phyloP scores from a whole-genome alignment of 257 asterid genomes.

The Coffea eugenioides region DNA sequence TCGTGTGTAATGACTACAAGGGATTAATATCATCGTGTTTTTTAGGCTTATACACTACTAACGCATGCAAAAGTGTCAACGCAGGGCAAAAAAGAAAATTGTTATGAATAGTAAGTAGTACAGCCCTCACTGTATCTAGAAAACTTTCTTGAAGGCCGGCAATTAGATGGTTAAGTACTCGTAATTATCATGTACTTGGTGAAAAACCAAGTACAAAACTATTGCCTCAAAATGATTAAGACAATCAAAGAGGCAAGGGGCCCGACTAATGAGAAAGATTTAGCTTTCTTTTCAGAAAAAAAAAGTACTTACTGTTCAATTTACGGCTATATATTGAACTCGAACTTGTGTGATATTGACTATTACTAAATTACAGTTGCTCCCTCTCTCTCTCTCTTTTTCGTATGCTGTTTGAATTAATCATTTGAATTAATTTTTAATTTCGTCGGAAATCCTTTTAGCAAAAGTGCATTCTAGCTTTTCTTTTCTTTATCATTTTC shows the following conservation, averaged over 20 bases:
- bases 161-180: not conserved
- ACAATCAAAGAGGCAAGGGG: no score
- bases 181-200: not conserved
- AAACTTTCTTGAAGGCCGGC: not conserved
- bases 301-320: not conserved
- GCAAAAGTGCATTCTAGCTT: not conserved
- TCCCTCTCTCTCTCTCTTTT: no score
- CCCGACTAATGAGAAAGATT: not conserved
- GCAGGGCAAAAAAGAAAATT: no score
- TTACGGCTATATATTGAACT: not conserved
- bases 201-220: slow-evolving; percentile 2
- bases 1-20: not conserved
- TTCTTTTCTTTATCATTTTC: not conserved
- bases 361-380: not conserved
- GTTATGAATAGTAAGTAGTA: not conserved
- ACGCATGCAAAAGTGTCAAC: not conserved
- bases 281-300: no score
- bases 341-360: not conserved
- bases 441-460: not conserved
- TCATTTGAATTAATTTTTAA: not conserved
- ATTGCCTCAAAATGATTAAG: not conserved
- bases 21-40: not conserved
- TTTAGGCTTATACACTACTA: not conserved
- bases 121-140: not conserved
- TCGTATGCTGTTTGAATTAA: not conserved